A percentile compares a stretch with the other conserved stretches of the same genome.
Conservation (phyloP, 257 asterid species). For the Linderniella brevidens region DNA sequence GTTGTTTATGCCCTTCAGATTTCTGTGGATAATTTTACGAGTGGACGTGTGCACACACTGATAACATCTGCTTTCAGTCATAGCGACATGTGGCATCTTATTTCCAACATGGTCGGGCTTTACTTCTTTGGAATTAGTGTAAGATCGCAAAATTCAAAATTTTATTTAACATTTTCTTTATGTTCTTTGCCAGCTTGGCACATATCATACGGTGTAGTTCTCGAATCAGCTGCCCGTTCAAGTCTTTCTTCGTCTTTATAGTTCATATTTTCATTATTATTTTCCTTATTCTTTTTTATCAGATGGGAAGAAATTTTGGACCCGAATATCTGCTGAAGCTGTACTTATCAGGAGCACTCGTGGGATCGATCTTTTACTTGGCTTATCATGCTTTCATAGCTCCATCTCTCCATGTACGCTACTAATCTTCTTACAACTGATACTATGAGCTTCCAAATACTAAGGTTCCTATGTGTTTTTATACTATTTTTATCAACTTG, state of each 20-base stretch:
- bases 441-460: background rate
- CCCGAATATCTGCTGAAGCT: constrained; percentile 60
- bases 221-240: no score
- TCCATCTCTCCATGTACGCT: constrained; percentile 38
- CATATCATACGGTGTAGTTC: no score
- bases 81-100: constrained; percentile 33
- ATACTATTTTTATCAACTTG: constrained; percentile 4
- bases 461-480: background rate
- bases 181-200: no score
- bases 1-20: constrained; percentile 31
- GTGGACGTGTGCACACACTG: constrained; percentile 75
- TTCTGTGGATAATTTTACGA: constrained; percentile 58
- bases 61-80: constrained; percentile 87
- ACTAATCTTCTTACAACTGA: background rate
- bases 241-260: no score
- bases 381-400: constrained; percentile 53
- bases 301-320: constrained; percentile 69
- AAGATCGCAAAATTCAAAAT: constrained; percentile 19
- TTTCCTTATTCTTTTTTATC: constrained; percentile 13
- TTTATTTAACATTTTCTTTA: constrained; percentile 2
- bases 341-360: constrained; percentile 74
- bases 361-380: constrained; percentile 71
- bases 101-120: constrained; percentile 67
- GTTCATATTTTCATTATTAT: background rate
- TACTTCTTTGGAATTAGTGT: constrained; percentile 76